Evolutionary conservation across 108 stramenopile species (phyloP).

Genomic region (Mayamaea pseudoterrestris): DNA sequence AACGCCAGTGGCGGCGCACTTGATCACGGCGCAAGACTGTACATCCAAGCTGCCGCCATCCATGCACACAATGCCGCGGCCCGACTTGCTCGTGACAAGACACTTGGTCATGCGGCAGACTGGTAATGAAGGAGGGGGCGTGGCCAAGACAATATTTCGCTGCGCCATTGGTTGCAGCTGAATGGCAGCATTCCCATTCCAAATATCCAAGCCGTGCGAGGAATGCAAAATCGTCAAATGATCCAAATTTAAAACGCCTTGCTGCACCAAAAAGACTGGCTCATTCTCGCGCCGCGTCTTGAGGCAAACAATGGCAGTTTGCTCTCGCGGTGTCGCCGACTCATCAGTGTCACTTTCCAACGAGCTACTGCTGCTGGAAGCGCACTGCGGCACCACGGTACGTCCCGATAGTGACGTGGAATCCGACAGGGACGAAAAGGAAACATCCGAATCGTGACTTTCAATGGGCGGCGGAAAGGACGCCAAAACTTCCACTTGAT

Average conservation of each 20-base stretch:
- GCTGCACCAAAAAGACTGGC: slow-evolving; percentile 50
- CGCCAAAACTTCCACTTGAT: no score
- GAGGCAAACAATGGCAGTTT: slow-evolving; percentile 48
- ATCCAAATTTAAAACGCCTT: slow-evolving; percentile 30
- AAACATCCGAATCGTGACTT: no score
- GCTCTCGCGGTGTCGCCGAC: no score
- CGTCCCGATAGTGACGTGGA: no score
- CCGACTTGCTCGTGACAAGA: slow-evolving; percentile 43
- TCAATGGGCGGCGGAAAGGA: no score
- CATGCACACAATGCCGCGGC: slow-evolving; percentile 64
- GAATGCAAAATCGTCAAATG: slow-evolving; percentile 43
- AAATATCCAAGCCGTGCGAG: slow-evolving; percentile 41
- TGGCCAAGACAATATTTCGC: slow-evolving; percentile 13
- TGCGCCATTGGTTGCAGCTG: slow-evolving; percentile 54
- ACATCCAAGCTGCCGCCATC: slow-evolving; percentile 50
- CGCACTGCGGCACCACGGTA: no score
- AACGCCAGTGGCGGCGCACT: slow-evolving; percentile 74
- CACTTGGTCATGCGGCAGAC: slow-evolving; percentile 33
- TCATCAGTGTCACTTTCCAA: no score
- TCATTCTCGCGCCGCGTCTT: slow-evolving; percentile 36
- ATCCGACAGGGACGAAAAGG: no score
- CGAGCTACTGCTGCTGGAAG: no score
- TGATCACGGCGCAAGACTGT: slow-evolving; percentile 43
- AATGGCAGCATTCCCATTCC: slow-evolving; percentile 78
- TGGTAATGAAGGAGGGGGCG: slow-evolving; percentile 23